These are phyloP conservation scores for Cladophialophora immunda DNA, from an alignment of 2,329 filamentous ascomycete species.

Conservation along the genomic window DNA sequence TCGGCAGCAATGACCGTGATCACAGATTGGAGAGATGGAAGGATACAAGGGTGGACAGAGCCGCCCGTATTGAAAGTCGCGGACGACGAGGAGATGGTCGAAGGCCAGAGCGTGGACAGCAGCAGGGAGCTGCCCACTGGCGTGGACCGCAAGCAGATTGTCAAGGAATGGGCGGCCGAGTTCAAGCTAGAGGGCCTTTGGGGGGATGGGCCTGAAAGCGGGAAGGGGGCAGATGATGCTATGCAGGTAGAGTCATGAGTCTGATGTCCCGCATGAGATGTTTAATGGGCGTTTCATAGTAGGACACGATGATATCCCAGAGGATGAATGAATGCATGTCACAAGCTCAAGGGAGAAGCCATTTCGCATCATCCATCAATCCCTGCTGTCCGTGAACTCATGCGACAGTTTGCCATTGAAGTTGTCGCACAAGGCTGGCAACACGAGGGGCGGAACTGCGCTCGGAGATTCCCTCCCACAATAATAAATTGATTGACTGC, in stretches of 20 bases:
- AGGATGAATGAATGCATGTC: not conserved
- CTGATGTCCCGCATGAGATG: constrained; percentile 15
- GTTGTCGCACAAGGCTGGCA: not conserved
- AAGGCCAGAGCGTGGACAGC: constrained; percentile 45
- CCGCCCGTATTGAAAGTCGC: constrained; percentile 73
- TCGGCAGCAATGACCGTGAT: constrained; percentile 92
- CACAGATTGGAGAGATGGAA: constrained; percentile 94
- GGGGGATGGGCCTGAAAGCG: constrained; percentile 66
- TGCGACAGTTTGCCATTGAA: no score
- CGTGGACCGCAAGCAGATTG: constrained; percentile 82
- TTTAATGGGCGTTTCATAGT: constrained; percentile 2
- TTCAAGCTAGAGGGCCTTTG: constrained; percentile 95
- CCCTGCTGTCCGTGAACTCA: no score
- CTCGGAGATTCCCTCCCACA: not conserved
- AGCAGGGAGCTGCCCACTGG: constrained; percentile 57
- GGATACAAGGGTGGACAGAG: constrained; percentile 91
- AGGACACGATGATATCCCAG: constrained; percentile 4
- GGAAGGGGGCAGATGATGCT: constrained; percentile 22
- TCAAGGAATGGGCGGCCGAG: constrained; percentile 91
- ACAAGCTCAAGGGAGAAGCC: not conserved
- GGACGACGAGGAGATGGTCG: constrained; percentile 47
- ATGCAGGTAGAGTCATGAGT: constrained; percentile 47
- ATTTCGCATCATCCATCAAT: not conserved
- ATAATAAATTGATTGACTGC: not conserved
- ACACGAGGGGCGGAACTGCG: not conserved